Evolutionary conservation across 225 moss, liverwort and hornwort genomes (phyloP).

Genomic region (Bryum argenteum): DNA sequence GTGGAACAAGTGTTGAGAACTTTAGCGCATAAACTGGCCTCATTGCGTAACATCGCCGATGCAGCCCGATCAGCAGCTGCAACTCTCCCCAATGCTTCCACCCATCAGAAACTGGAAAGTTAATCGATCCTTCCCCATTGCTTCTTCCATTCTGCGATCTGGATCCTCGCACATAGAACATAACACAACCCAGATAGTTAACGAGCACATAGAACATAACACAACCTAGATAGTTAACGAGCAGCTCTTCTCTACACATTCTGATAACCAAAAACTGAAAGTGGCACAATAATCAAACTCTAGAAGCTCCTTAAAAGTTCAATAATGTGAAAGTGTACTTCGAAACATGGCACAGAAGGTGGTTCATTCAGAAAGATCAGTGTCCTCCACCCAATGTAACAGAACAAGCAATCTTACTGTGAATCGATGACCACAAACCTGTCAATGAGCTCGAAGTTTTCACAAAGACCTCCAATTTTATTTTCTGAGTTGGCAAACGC

Average conservation of each 20-base stretch:
- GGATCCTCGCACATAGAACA: constrained; percentile 33
- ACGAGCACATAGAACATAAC: too few relatives aligned
- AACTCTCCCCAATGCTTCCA: constrained; percentile 52
- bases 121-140: too few relatives aligned
- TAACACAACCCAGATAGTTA: constrained; percentile 24
- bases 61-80: constrained; percentile 53
- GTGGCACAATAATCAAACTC: constrained; percentile 1
- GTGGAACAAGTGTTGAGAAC: constrained; percentile 49
- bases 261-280: neutral
- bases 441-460: constrained; percentile 90
- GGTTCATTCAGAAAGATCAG: neutral
- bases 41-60: constrained; percentile 49
- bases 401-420: neutral
- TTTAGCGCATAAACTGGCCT: constrained; percentile 44
- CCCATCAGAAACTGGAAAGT: too few relatives aligned
- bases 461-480: constrained; percentile 80
- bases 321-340: neutral
- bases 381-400: neutral
- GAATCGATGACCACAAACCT: constrained; percentile 48
- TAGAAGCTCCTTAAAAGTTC: neutral
- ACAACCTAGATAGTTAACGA: too few relatives aligned
- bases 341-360: too few relatives aligned
- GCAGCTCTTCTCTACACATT: constrained; percentile 5
- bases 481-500: constrained; percentile 78
- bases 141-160: too few relatives aligned